phyloP scores from a whole-genome alignment of 1,284 basidiomycete genomes.

The Flammula alnicola region DNA sequence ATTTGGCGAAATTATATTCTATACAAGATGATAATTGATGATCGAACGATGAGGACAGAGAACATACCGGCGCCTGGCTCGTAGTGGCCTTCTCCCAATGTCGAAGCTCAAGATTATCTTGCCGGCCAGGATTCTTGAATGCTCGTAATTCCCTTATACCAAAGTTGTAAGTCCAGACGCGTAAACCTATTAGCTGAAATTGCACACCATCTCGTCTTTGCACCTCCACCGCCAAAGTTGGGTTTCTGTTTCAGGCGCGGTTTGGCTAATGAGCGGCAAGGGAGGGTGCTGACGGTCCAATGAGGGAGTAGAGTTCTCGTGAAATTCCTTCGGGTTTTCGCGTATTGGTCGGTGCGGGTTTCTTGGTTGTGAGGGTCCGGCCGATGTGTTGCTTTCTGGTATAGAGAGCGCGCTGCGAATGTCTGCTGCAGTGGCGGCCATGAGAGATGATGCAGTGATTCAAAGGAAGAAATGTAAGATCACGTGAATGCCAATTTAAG shows the following conservation, averaged over 20 bases:
- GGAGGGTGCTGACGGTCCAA: slow-evolving; percentile 89
- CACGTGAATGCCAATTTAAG: background rate
- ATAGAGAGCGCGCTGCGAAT: slow-evolving; percentile 82
- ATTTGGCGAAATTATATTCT: slow-evolving; percentile 81
- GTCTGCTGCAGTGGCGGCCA: slow-evolving; percentile 77
- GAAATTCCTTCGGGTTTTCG: slow-evolving; percentile 90
- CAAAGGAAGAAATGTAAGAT: background rate
- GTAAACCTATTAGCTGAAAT: background rate
- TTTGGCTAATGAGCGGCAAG: slow-evolving; percentile 77
- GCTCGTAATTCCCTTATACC: slow-evolving; percentile 69
- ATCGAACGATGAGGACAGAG: too few relatives aligned
- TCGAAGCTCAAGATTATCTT: slow-evolving; percentile 60
- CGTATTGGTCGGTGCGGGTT: slow-evolving; percentile 39
- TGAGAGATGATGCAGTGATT: too few relatives aligned
- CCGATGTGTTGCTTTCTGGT: slow-evolving; percentile 44
- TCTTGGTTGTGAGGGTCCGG: slow-evolving; percentile 48
- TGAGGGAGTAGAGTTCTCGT: slow-evolving; percentile 91
- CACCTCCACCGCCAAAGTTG: slow-evolving; percentile 58
- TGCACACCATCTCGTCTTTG: slow-evolving; percentile 66
- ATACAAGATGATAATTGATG: background rate
- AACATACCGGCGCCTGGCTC: slow-evolving; percentile 56
- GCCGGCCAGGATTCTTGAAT: slow-evolving; percentile 71
- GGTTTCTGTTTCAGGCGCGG: slow-evolving; percentile 90
- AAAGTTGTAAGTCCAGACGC: background rate
- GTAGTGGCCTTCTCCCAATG: slow-evolving; percentile 73